Percentiles rank a stretch among this genome's conserved stretches.
Conservation (phyloP, 164 flowering plant species). For the Hamamelis virginiana region DNA sequence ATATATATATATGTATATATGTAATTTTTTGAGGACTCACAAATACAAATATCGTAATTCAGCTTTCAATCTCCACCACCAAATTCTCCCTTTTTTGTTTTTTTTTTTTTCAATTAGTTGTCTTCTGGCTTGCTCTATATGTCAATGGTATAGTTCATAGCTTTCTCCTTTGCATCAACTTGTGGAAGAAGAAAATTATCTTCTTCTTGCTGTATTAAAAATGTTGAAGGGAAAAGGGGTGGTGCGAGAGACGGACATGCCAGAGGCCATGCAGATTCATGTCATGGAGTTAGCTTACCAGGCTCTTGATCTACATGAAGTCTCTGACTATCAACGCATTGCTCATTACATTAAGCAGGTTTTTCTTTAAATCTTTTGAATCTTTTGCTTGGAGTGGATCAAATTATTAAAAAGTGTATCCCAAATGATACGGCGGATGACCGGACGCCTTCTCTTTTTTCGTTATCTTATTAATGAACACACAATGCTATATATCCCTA, state of each 20-base stretch:
- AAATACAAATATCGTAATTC: slow-evolving; percentile 1
- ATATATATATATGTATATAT: too few relatives aligned
- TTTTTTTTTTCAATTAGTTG: neutral
- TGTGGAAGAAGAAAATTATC: neutral
- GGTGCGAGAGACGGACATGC: slow-evolving; percentile 40
- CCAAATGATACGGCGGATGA: too few relatives aligned
- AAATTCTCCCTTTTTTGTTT: neutral
- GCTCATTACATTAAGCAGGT: slow-evolving; percentile 46
- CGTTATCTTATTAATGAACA: too few relatives aligned
- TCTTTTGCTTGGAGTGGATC: neutral
- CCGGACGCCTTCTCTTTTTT: too few relatives aligned
- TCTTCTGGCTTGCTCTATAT: neutral
- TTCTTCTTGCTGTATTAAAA: neutral
- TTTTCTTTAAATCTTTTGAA: neutral
- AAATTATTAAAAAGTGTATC: too few relatives aligned
- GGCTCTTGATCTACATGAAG: slow-evolving; percentile 41
- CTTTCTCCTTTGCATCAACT: neutral
- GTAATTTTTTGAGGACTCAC: neutral
- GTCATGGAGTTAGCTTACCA: slow-evolving; percentile 42
- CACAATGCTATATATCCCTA: too few relatives aligned
- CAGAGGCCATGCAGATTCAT: slow-evolving; percentile 29
- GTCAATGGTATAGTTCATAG: neutral
- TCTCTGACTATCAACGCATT: slow-evolving; percentile 37
- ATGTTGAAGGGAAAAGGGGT: slow-evolving; percentile 45
- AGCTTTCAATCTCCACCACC: slow-evolving; percentile 14